A percentile compares a stretch with the other conserved stretches of the same genome.
Conservation (phyloP, 768 basidiomycete genomes). For the Chalciporus sphaerocephalus region DNA sequence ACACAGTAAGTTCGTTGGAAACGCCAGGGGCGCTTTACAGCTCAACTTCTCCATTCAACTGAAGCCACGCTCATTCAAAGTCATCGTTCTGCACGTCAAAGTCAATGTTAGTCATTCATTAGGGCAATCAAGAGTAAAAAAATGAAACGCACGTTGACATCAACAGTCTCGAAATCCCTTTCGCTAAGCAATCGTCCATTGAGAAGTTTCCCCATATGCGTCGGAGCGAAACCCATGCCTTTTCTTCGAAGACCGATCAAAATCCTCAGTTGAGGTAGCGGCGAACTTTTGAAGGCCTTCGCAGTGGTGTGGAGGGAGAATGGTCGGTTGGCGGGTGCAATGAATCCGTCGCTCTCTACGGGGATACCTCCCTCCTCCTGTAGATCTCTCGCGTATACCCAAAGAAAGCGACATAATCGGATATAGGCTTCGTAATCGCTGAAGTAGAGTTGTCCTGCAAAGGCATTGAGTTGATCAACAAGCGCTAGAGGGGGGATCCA, state of each 20-base stretch:
- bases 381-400: slow-evolving; percentile 38
- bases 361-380: slow-evolving; percentile 43
- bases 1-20: too few relatives aligned
- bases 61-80: too few relatives aligned
- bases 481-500: slow-evolving; percentile 14
- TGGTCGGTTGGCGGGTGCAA: slow-evolving; percentile 9
- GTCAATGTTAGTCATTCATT: neutral
- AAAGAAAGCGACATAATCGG: slow-evolving; percentile 35
- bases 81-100: neutral
- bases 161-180: slow-evolving; percentile 22
- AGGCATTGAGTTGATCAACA: slow-evolving; percentile 38
- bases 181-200: slow-evolving; percentile 23
- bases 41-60: too few relatives aligned
- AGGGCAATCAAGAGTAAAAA: neutral
- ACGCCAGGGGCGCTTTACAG: too few relatives aligned
- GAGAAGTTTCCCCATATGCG: slow-evolving; percentile 41
- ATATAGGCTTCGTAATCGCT: slow-evolving; percentile 31
- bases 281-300: slow-evolving; percentile 6
- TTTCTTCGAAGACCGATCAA: slow-evolving; percentile 38
- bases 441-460: slow-evolving; percentile 44
- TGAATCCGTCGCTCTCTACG: slow-evolving; percentile 19
- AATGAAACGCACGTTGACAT: neutral
- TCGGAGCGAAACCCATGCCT: slow-evolving; percentile 33
- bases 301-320: neutral
- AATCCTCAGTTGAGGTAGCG: slow-evolving; percentile 26